Evolutionary conservation across 78 protist species (phyloP).

Genomic region (Polysphondylium violaceum): DNA sequence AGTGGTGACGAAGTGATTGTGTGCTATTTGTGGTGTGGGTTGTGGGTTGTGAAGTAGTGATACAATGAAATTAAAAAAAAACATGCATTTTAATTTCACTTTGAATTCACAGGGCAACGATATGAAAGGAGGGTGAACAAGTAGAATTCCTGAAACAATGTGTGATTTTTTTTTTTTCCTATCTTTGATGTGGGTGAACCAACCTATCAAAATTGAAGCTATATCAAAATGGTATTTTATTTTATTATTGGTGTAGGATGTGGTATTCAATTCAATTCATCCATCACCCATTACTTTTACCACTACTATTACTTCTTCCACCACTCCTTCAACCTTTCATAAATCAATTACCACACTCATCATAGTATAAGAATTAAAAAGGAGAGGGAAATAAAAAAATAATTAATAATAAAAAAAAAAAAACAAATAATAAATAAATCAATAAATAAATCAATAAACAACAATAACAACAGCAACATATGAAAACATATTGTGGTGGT

Average conservation of each 20-base stretch:
- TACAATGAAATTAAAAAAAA: too few species aligned
- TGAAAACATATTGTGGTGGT: too few species aligned
- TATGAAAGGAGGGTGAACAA: too few species aligned
- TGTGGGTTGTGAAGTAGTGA: too few species aligned
- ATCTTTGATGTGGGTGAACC: neutral
- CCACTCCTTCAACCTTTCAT: too few species aligned
- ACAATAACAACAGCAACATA: neutral
- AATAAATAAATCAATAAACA: neutral
- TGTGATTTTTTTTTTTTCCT: neutral
- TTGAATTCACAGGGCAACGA: too few species aligned
- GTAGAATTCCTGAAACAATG: too few species aligned
- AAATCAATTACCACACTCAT: neutral
- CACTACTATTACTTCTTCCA: too few species aligned
- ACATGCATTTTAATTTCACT: too few species aligned
- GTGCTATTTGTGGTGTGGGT: too few species aligned
- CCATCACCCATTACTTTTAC: too few species aligned
- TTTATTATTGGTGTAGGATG: neutral
- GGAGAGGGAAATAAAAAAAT: neutral
- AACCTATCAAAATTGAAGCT: neutral
- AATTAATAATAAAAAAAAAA: neutral
- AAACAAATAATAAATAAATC: neutral
- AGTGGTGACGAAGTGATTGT: too few species aligned
- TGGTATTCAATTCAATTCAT: constrained; percentile 19
- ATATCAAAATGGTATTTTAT: neutral
- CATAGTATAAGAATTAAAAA: neutral